phyloP scores from a whole-genome alignment of 345 rosid genomes.

The Euphorbia lathyris region DNA sequence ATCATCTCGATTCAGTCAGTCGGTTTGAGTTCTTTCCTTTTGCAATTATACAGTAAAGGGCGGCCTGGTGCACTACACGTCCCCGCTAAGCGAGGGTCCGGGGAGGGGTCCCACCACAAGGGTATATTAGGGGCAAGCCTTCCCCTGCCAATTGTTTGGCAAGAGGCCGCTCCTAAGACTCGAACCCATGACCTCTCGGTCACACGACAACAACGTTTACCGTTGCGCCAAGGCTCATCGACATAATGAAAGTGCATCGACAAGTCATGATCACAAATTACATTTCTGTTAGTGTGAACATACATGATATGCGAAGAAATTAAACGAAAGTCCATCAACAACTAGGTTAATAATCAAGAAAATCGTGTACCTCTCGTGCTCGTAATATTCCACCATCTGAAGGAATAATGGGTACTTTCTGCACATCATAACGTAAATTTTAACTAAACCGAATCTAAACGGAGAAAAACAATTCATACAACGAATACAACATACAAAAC shows the following conservation, averaged over 20 bases:
- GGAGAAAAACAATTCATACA: not conserved
- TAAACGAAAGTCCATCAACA: not conserved
- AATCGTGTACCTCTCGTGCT: conserved; percentile 58
- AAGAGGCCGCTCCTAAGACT: no score
- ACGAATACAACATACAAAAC: not conserved
- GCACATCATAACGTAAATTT: conserved; percentile 30
- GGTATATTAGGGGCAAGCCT: no score
- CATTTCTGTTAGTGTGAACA: not conserved
- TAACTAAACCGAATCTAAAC: conserved; percentile 11
- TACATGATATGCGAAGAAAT: not conserved
- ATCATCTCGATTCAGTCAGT: not conserved
- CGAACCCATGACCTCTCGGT: no score
- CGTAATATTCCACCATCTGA: conserved; percentile 75
- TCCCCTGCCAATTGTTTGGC: no score
- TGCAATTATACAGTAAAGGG: not conserved
- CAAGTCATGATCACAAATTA: not conserved
- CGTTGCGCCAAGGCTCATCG: not conserved
- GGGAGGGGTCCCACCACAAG: no score
- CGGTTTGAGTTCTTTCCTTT: not conserved
- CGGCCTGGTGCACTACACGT: no score
- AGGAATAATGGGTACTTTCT: conserved; percentile 76
- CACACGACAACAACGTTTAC: no score
- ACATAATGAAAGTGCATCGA: not conserved
- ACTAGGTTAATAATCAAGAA: not conserved
- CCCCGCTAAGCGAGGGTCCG: no score